phyloP scores from a whole-genome alignment of 192 early-diverging fungal species.

The Backusella australiensis region DNA sequence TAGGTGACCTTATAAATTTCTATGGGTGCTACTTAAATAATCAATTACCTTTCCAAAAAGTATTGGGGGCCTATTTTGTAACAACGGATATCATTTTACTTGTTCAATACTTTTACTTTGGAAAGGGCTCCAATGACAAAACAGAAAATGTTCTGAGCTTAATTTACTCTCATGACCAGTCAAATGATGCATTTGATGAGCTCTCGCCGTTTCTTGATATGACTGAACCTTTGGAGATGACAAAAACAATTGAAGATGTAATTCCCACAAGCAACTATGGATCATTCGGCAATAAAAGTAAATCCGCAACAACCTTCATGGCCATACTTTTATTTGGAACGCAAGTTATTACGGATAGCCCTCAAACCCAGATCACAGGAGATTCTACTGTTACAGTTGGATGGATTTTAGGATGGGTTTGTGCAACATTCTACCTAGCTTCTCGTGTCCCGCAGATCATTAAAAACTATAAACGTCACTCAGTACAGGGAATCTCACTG shows the following conservation, averaged over 20 bases:
- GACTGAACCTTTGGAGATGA: not conserved
- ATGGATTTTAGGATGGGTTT: constrained; percentile 61
- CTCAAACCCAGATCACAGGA: constrained; percentile 2
- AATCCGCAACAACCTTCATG: constrained; percentile 1
- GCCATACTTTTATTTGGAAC: constrained; percentile 13
- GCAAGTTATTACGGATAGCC: not conserved
- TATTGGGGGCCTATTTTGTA: constrained; percentile 20
- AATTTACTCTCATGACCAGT: constrained; percentile 2
- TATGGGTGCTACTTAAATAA: constrained; percentile 64
- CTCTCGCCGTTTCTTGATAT: not conserved
- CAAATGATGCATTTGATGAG: constrained; percentile 9
- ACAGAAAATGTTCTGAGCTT: not conserved
- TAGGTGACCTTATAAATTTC: constrained; percentile 68
- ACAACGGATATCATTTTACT: constrained; percentile 17
- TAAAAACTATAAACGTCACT: constrained; percentile 58
- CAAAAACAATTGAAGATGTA: not conserved
- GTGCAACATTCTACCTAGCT: constrained; percentile 60
- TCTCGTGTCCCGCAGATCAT: constrained; percentile 75
- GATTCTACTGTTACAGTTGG: constrained; percentile 37
- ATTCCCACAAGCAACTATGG: not conserved
- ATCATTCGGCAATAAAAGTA: constrained; percentile 4
- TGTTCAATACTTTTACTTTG: constrained; percentile 23
- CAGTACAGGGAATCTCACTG: constrained; percentile 68
- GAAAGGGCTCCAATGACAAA: not conserved
- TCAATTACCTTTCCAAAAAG: constrained; percentile 65